Evolutionary conservation across 768 basidiomycete genomes (phyloP).

Genomic region (Boletus speciosus): DNA sequence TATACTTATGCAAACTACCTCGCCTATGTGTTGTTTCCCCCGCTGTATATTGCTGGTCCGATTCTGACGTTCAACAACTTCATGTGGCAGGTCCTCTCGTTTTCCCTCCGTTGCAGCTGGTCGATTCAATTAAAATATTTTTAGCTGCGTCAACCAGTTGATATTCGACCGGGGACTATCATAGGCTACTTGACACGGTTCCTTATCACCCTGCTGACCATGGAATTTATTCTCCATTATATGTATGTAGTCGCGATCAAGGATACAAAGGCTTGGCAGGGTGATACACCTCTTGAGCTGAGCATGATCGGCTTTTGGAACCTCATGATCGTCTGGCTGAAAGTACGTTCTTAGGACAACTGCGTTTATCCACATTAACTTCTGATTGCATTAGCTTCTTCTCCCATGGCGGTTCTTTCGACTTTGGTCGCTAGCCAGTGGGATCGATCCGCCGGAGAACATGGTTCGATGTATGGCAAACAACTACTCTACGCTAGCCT

Average conservation of each 20-base stretch:
- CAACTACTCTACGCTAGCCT: conserved; percentile 89
- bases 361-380: not conserved
- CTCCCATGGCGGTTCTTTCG: conserved; percentile 98
- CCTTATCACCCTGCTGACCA: conserved; percentile 64
- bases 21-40: conserved; percentile 86
- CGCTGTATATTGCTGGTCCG: conserved; percentile 93
- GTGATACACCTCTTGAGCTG: conserved; percentile 73
- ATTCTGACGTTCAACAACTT: conserved; percentile 97
- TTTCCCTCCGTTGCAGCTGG: not conserved
- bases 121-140: not conserved
- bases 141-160: conserved; percentile 60
- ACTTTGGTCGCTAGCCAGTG: conserved; percentile 84
- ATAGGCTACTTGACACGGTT: conserved; percentile 70
- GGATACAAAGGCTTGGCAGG: conserved; percentile 77
- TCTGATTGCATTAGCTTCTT: conserved; percentile 55
- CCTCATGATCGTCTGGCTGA: conserved; percentile 92
- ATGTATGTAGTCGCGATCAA: conserved; percentile 99
- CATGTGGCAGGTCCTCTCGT: conserved; percentile 73
- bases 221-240: conserved; percentile 89
- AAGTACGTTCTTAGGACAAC: conserved; percentile 48
- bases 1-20: conserved; percentile 76
- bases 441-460: conserved; percentile 94
- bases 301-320: conserved; percentile 98
- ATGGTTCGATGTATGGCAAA: conserved; percentile 99
- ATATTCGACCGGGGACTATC: conserved; percentile 38